Evolutionary conservation across 169 alveolate species (phyloP).

Genomic region (Neospora caninum): DNA sequence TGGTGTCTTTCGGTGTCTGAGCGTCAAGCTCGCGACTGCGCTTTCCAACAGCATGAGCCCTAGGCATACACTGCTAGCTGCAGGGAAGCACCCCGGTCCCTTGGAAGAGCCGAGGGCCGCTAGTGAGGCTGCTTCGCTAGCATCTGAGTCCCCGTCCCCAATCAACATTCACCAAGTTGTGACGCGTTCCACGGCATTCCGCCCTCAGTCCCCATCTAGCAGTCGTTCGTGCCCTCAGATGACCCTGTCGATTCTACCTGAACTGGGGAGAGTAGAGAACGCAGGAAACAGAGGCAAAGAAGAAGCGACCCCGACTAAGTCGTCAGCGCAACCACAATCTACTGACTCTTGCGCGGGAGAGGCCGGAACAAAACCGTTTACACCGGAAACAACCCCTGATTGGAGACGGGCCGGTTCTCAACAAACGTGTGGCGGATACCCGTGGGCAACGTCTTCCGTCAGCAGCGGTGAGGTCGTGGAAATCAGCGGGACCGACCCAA

Average conservation of each 20-base stretch:
- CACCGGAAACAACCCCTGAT: too few species aligned
- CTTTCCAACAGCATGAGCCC: constrained; percentile 34
- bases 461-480: constrained; percentile 13
- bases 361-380: too few species aligned
- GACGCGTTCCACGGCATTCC: constrained; percentile 20
- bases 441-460: background rate
- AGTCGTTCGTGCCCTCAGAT: background rate
- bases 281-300: too few species aligned
- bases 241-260: background rate
- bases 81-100: background rate
- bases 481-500: background rate
- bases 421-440: background rate
- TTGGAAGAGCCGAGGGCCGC: background rate
- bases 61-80: background rate
- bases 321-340: too few species aligned
- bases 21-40: background rate
- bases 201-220: background rate
- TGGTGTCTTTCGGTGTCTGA: background rate
- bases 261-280: background rate
- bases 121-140: background rate
- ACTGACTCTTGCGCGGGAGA: too few species aligned
- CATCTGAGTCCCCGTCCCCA: constrained; percentile 17
- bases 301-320: too few species aligned
- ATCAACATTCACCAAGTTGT: background rate
- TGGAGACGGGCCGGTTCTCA: background rate